Conservation (phyloP, 2,329 filamentous ascomycete species). For the Phyllosticta capitalensis region DNA sequence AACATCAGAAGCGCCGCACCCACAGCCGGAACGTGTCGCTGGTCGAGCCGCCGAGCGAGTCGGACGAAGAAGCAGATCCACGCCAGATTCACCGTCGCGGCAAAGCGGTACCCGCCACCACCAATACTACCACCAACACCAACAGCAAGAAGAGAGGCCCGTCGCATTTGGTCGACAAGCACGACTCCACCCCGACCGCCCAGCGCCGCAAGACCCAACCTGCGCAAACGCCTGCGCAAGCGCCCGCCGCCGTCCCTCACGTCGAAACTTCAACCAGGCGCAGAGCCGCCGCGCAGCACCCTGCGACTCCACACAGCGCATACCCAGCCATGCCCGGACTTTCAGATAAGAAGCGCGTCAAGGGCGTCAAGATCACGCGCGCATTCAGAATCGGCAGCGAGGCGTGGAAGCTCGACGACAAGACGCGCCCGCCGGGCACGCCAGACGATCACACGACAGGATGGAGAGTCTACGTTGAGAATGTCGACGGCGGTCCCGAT, state of each 20-base stretch:
- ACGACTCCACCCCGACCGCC: neutral
- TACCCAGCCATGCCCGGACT: constrained; percentile 42
- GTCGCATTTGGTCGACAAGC: neutral
- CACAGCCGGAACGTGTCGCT: constrained; percentile 9
- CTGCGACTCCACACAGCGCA: constrained; percentile 7
- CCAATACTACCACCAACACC: neutral
- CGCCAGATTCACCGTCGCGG: neutral
- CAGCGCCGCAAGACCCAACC: constrained; percentile 4
- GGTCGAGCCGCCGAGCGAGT: constrained; percentile 3
- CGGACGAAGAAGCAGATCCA: constrained; percentile 2
- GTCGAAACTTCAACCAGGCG: constrained; percentile 4
- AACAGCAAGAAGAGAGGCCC: neutral
- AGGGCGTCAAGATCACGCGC: constrained; percentile 33
- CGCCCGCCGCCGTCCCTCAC: neutral
- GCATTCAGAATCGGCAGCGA: constrained; percentile 40
- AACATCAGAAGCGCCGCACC: constrained; percentile 9
- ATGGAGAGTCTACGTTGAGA: constrained; percentile 91
- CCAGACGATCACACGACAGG: constrained; percentile 92
- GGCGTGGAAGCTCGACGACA: constrained; percentile 51
- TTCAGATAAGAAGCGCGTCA: constrained; percentile 45
- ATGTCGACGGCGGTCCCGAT: constrained; percentile 72
- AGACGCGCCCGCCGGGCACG: constrained; percentile 51
- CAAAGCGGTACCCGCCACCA: neutral
- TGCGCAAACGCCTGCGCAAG: neutral
- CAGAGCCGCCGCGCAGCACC: constrained; percentile 3